Evolutionary conservation across 2,329 filamentous ascomycete genomes (phyloP), one percentile per base, ranked within the genome.

Genomic region (Colletotrichum kahawae): DNA sequence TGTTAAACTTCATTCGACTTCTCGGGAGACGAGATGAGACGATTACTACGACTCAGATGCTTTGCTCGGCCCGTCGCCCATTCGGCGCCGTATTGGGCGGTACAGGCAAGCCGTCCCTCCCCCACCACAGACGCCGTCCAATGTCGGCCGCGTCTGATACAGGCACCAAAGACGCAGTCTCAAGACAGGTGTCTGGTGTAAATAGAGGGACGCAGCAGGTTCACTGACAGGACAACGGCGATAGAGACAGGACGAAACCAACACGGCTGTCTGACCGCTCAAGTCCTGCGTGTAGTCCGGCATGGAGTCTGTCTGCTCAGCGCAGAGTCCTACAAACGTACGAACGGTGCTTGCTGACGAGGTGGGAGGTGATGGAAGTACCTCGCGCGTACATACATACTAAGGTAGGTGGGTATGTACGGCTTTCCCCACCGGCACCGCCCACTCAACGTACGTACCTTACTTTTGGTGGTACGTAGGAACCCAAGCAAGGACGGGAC

Each of bases 241-340:
- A 31, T n/a, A 29, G 36, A 48, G 43, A 74, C 51, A 13, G 38
- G 68, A 74, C 68, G 62, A 71, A 74, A 74, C 36, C 8, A 56
- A 65, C 24, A 18, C 48, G 31, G 48, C 33, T 27, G 48, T 63
- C 66, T 70, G 57, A 59, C 67, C 71, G 59, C 43, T 51, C 36
- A 24, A 33, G 38, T 27, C 21, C 27, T 62, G 29, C 16, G 31
- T 63, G 57, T 16, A 60, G 34, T 29, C 57, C 43, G 29, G 36
- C 8, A 10, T 38, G 6, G 18, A 36, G n/a, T n/a, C 29, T 33
- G 14, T 33, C 57, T 57, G 54, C 54, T 57, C 21, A 16, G 54
- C 54, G 21, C 21, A 70, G n/a, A 64, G 67, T 70, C 59, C 67
- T 43, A 71, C 36, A 36, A 48, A 48, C 43, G 43, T 48, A 48